Evolutionary conservation across 768 basidiomycete genomes (phyloP), one percentile per base, ranked within the genome.

Genomic region (Psilocybe subaeruginosa): DNA sequence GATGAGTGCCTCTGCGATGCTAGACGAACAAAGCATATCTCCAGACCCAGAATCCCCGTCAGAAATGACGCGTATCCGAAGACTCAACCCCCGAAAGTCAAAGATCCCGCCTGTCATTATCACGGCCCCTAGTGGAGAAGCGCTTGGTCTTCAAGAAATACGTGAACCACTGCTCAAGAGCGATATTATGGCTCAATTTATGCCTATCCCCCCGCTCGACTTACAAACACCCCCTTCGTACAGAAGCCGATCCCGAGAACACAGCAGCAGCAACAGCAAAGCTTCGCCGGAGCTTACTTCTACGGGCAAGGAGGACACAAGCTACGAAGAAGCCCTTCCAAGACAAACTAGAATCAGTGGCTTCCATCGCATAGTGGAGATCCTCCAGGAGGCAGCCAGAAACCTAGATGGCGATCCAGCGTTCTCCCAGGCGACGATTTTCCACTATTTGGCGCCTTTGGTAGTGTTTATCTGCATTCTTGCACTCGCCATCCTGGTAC

Each of bases 341-440:
- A 33, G 11, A 12, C 23, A 31, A n/a, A 41, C 0, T 6, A 52
- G 4, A 52, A 55, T 8, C 7, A 37, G 47, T 30, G 58, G 49
- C 47, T 14, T 58, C n/a, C 64, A 51, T 43, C 58, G 57, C 12
- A 35, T 54, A n/a, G 58, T 60, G 6, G 43, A 50, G 23, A 39
- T 66, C 8, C 54, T 68, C 8, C 67, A 68, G 37, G 56, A 54
- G 5, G 63, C 61, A 5, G 59, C 65, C 30, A 56, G 56, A 23
- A 48, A 55, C 4, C 17, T 61, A 6, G 49, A 50, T 12, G 59
- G 27, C 3, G 61, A 66, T 30, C 52, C 39, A 3, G 29, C 29
- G 14, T 49, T 51, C 33, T 63, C 67, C 12, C 65, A 63, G 19
- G 19, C 33, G 8, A 46, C 41, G 0, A 27, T 63, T 1, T 68